These are phyloP conservation scores for Bombardia bombarda DNA, from an alignment of 495 filamentous ascomycete genomes.

Conservation along the genomic window DNA sequence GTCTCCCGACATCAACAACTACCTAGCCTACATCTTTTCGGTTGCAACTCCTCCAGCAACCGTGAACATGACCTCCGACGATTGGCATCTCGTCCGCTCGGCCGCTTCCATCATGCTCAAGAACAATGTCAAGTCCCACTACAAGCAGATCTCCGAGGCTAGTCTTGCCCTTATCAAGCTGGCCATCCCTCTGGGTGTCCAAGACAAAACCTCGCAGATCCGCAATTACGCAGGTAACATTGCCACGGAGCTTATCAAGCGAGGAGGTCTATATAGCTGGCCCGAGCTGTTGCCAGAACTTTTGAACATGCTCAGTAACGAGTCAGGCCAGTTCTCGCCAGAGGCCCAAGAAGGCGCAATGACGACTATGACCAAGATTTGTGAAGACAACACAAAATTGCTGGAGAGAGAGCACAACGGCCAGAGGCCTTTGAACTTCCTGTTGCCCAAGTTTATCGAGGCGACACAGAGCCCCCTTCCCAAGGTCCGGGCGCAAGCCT, in stretches of 20 bases:
- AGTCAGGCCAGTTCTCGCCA: conserved; percentile 53
- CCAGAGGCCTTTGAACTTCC: conserved; percentile 75
- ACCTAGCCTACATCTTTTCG: conserved; percentile 84
- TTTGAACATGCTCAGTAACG: conserved; percentile 65
- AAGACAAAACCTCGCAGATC: conserved; percentile 75
- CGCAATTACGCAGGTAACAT: conserved; percentile 86
- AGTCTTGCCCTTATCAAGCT: conserved; percentile 71
- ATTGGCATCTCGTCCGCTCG: conserved; percentile 70
- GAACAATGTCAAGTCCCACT: conserved; percentile 71
- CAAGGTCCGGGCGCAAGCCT: conserved; percentile 69
- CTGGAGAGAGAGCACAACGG: conserved; percentile 81
- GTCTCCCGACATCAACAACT: conserved; percentile 93
- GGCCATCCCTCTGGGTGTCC: conserved; percentile 65
- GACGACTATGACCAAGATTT: conserved; percentile 87
- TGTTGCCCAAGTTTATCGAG: conserved; percentile 85
- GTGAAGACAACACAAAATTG: conserved; percentile 86
- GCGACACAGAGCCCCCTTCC: conserved; percentile 67
- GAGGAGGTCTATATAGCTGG: conserved; percentile 83
- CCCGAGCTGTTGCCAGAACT: conserved; percentile 81
- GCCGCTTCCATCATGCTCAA: conserved; percentile 92
- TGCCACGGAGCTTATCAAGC: conserved; percentile 85
- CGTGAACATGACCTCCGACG: conserved; percentile 44
- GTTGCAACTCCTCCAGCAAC: conserved; percentile 52
- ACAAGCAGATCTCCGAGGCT: conserved; percentile 59
- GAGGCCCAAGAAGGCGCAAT: conserved; percentile 88